These are phyloP conservation scores for Pseudocercospora crystallina DNA, from an alignment of 2,329 filamentous ascomycete genomes.

Conservation along the genomic window DNA sequence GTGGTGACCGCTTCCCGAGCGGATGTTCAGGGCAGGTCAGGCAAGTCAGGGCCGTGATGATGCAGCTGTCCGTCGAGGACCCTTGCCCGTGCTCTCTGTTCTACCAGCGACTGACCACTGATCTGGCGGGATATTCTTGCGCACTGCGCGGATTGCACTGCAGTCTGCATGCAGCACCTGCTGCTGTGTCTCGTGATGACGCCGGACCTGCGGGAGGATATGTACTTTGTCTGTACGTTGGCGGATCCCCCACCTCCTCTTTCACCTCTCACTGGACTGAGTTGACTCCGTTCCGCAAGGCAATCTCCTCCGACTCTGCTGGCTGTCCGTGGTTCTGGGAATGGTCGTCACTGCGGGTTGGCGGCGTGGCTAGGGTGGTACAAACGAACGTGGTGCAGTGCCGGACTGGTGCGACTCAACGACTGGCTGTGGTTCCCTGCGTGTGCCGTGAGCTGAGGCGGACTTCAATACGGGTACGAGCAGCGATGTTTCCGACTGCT, in stretches of 20 bases:
- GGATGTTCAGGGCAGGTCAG: neutral
- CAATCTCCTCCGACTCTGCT: conserved; percentile 10
- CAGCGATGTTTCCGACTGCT: neutral
- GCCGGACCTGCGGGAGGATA: conserved; percentile 1
- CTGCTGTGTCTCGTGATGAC: conserved; percentile 2
- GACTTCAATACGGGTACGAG: neutral
- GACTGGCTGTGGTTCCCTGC: conserved; percentile 13
- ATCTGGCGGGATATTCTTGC: too few relatives aligned
- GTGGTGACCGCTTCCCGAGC: conserved; percentile 9
- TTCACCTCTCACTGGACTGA: neutral
- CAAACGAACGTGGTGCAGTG: conserved; percentile 17
- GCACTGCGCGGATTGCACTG: conserved; percentile 1
- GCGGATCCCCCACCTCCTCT: neutral
- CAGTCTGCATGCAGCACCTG: neutral
- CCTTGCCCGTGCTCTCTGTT: neutral
- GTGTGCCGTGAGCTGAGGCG: conserved; percentile 7
- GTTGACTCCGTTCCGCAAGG: conserved; percentile 13
- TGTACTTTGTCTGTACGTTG: conserved; percentile 1
- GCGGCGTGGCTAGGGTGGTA: conserved; percentile 10
- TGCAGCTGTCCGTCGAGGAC: conserved; percentile 9
- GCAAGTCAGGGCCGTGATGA: neutral
- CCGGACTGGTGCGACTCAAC: conserved; percentile 5
- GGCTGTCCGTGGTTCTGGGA: conserved; percentile 2
- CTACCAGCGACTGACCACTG: neutral
- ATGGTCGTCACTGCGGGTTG: conserved; percentile 5